A percentile compares a stretch with the other conserved stretches of the same genome.
Conservation (phyloP, 164 flowering plant genomes). For the Vitis labrusca region DNA sequence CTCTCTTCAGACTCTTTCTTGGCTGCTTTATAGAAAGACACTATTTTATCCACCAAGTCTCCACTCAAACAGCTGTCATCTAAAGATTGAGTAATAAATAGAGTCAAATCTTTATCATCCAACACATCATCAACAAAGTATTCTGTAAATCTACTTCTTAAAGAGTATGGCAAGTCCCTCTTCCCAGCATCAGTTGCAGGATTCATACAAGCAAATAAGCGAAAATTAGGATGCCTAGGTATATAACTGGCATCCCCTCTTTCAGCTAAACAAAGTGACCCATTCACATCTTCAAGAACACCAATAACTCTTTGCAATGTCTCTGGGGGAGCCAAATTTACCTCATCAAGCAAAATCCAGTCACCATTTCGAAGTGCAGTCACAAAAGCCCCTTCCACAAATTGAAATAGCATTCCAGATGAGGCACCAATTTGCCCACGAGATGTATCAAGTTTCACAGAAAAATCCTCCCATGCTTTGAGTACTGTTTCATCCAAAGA, state of each 20-base stretch:
- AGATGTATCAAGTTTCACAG: conserved; percentile 50
- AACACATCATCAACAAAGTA: conserved; percentile 88
- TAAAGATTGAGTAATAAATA: conserved; percentile 61
- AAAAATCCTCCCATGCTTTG: conserved; percentile 59
- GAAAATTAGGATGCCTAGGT: conserved; percentile 75
- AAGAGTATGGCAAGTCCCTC: conserved; percentile 70
- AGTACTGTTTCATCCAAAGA: conserved; percentile 37
- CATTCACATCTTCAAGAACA: conserved; percentile 79
- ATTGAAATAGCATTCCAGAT: conserved; percentile 78
- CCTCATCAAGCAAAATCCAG: conserved; percentile 98
- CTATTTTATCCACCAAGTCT: conserved; percentile 47
- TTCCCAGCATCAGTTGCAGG: conserved; percentile 99
- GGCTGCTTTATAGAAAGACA: conserved; percentile 69
- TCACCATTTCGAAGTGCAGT: conserved; percentile 82
- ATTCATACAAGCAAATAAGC: conserved; percentile 97
- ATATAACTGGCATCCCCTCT: conserved; percentile 78
- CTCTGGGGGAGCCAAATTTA: conserved; percentile 98
- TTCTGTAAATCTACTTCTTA: conserved; percentile 88
- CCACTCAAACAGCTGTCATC: conserved; percentile 32
- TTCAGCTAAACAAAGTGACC: conserved; percentile 90
- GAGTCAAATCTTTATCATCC: conserved; percentile 68
- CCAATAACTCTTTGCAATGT: conserved; percentile 86
- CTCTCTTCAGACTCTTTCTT: conserved; percentile 75
- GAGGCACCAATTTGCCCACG: conserved; percentile 52
- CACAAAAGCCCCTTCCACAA: conserved; percentile 93